A percentile compares a stretch with the other conserved stretches of the same genome.
These are phyloP conservation scores for Lentinula lateritia DNA, from an alignment of 768 basidiomycete genomes.

Conservation along the genomic window DNA sequence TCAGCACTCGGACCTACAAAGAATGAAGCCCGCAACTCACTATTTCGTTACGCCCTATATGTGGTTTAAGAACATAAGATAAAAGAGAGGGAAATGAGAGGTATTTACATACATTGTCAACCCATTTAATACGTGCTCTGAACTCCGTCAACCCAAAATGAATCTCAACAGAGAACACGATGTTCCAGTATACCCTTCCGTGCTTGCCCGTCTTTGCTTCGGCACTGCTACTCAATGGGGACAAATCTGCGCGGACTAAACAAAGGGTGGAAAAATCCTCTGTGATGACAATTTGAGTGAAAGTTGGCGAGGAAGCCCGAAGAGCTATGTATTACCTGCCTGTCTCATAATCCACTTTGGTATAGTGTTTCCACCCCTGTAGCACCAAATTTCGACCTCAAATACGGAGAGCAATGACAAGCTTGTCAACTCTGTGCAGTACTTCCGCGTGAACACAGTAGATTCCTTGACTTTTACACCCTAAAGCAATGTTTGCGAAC, in stretches of 20 bases:
- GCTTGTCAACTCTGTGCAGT: constrained; percentile 77
- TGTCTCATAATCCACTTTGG: constrained; percentile 73
- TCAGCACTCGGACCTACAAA: background rate
- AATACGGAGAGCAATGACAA: constrained; percentile 72
- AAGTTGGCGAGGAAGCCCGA: background rate
- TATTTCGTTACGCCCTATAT: constrained; percentile 63
- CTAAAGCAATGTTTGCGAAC: constrained; percentile 26
- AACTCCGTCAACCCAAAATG: constrained; percentile 83
- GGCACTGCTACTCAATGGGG: constrained; percentile 65
- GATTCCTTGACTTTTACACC: constrained; percentile 75
- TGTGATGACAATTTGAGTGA: constrained; percentile 13
- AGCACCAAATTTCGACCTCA: constrained; percentile 84
- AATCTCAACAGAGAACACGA: constrained; percentile 80
- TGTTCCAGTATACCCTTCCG: constrained; percentile 76
- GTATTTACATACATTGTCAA: constrained; percentile 56
- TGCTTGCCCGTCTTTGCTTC: constrained; percentile 57
- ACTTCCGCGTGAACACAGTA: constrained; percentile 75
- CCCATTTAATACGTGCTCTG: constrained; percentile 78
- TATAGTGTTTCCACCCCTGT: constrained; percentile 62
- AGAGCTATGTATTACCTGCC: constrained; percentile 31
- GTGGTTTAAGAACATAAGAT: background rate
- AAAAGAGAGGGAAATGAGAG: background rate
- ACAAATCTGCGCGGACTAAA: constrained; percentile 73
- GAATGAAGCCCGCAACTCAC: constrained; percentile 34
- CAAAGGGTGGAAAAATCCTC: constrained; percentile 76